Evolutionary conservation across 2,329 filamentous ascomycete genomes (phyloP), one percentile per base, ranked within the genome.

Genomic region (Sporothrix inflata): DNA sequence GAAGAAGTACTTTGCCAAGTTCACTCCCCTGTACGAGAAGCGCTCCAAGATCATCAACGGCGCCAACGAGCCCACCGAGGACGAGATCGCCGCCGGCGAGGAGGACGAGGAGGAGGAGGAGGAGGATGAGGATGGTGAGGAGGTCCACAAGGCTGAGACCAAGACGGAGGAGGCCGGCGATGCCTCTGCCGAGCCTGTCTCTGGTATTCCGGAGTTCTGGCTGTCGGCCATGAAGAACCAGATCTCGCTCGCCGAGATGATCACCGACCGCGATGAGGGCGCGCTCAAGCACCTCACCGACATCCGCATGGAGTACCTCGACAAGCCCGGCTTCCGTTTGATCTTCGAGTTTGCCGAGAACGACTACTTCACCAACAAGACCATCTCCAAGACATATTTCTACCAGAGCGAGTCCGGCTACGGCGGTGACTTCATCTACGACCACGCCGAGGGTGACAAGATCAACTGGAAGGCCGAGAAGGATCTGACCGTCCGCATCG

Each of bases 201-300:
- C 90, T 79, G 96, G 96, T 83, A 98, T 99, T 75, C 96, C 96
- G 75, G 96, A 99, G 84, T 99, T 99, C 88, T 99, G 96, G 96
- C 88, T 99, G 68, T 98, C 95, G 74, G 95, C 97, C 78, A 98
- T 99, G 95, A 99, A 99, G 89, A 99, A 99, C 87, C 95, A 98
- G 82, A 90, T 96, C 79, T 97, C 94, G 40, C 90, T 99, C 72
- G 94, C 95, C 72, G 97, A 99, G 84, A 97, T 98, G 90, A 98
- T 99, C 82, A 99, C 96, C 79, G 96, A 98, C 79, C 92, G 94
- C 76, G 96, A 99, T 81, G 96, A 99, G 88, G 90, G 89, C 77
- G 96, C 94, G 70, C 91, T 99, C 73, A 97, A 97, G 85, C 88
- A 91, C 80, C 87, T 99, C 72, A 91, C 88, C 76, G 95, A 99